These are phyloP conservation scores for Wickerhamomyces kurtzmanii DNA, from an alignment of 805 yeast genomes.

Conservation along the genomic window DNA sequence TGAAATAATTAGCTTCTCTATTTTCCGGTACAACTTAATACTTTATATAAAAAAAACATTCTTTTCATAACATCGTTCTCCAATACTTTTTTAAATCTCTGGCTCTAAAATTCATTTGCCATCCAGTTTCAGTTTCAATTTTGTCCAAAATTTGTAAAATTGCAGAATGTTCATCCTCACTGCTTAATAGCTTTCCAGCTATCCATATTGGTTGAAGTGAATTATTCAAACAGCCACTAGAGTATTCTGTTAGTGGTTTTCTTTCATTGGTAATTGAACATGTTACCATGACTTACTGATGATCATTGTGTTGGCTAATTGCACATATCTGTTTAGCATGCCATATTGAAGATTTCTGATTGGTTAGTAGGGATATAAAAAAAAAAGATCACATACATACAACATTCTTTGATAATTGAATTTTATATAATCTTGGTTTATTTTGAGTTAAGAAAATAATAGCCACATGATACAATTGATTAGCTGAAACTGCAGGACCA, in stretches of 20 bases:
- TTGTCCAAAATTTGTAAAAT: conserved; percentile 17
- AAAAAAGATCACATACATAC: conserved; percentile 24
- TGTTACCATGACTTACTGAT: conserved; percentile 13
- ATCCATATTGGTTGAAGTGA: conserved; percentile 8
- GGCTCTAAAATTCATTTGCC: conserved; percentile 22
- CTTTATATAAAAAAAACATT: no score
- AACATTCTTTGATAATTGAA: conserved; percentile 14
- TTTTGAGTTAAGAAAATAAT: conserved; percentile 27
- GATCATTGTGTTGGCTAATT: conserved; percentile 8
- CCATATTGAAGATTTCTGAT: conserved; percentile 11
- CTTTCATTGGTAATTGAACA: conserved; percentile 18
- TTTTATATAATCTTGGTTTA: conserved; percentile 25
- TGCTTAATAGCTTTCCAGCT: conserved; percentile 14
- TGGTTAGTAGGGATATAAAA: conserved; percentile 17
- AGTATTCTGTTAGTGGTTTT: no score
- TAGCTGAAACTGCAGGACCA: conserved; percentile 26
- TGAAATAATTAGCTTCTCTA: no score
- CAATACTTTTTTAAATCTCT: conserved; percentile 18
- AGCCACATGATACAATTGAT: conserved; percentile 28
- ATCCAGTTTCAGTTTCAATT: conserved; percentile 20
- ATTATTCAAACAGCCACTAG: no score
- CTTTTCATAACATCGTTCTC: no score
- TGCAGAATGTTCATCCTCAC: conserved; percentile 14
- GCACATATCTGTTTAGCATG: conserved; percentile 13
- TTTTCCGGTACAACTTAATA: no score